Base-by-base conservation (phyloP, 176 grass and related monocot species). In the Triticum dicoccoides region DNA sequence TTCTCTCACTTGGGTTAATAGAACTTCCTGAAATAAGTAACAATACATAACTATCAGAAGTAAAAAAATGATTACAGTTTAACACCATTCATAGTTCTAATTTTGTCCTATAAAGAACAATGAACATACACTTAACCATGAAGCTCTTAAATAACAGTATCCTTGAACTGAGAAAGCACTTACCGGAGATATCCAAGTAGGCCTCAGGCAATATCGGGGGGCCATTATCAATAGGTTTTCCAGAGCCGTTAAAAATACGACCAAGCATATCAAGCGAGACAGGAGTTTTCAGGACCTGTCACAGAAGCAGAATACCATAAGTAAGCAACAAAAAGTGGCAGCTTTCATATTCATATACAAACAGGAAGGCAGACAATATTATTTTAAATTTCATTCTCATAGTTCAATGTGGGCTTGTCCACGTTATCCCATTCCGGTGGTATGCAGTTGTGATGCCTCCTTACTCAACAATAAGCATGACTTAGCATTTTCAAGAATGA, bases 211-310 rank as follows among this genome's bases (percentile, higher is more conserved):
- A 91, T 83, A 97, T 99, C 18, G 94, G 89, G 61, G 97, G 97
- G 1, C 97, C 97, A 70, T 99, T 99, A 76, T 99, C 97, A 80
- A 99, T 99, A 45, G 97, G 97, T 78, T 94, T 99, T 91, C 97
- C 97, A 89, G 97, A 99, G 75, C 97, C 97, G 87, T 99, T 99
- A 67, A 99, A 99, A 90, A 99, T 99, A 14, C 97, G 94, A 18
- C 97, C 97, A 93, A 99, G 97, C 97, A 99, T 99, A 89, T 99
- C 97, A 85, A 91, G 92, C 12, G 97, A 99, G 12, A 99, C 97
- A 44, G 97, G 97, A 68, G 97, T 99, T 89, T 99, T 99, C 79
- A 99, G 70, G 77, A 99, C 97, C 97, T 99, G 81, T 24, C 85
- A 78, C 37, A 52, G 37, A 82, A 80, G 21, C 30, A 89, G 66